A percentile compares a stretch with the other conserved stretches of the same genome.
phyloP scores from a whole-genome alignment of 2,329 filamentous ascomycete species.

The Ophiognomonia clavigignenti-juglandacearum region DNA sequence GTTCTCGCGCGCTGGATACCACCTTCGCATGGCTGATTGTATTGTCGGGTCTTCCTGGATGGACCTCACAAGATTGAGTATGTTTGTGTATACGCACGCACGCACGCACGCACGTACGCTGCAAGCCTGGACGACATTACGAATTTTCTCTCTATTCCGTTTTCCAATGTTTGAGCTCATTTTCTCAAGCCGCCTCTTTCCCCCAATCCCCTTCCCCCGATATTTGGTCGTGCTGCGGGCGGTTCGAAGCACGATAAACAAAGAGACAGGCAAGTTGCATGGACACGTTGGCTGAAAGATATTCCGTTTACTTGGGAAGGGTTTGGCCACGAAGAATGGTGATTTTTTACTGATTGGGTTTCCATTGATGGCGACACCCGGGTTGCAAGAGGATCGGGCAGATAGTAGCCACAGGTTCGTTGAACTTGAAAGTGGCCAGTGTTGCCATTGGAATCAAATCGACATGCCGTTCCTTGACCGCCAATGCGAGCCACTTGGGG shows the following conservation, averaged over 20 bases:
- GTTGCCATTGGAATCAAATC: too few species aligned
- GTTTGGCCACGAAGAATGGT: too few species aligned
- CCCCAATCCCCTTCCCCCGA: neutral
- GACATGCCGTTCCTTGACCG: too few species aligned
- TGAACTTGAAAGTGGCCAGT: too few species aligned
- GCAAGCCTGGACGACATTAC: slow-evolving; percentile 12
- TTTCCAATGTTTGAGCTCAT: neutral
- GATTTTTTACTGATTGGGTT: too few species aligned
- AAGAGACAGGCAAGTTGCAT: neutral
- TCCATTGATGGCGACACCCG: too few species aligned
- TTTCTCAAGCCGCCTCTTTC: too few species aligned
- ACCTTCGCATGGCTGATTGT: slow-evolving; percentile 20
- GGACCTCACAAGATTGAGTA: slow-evolving; percentile 10
- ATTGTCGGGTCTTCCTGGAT: slow-evolving; percentile 16
- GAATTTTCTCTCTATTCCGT: slow-evolving; percentile 15
- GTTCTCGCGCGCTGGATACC: slow-evolving; percentile 24
- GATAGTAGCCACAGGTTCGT: too few species aligned
- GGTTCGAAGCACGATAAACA: too few species aligned
- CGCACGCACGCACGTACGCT: too few species aligned
- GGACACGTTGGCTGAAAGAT: neutral
- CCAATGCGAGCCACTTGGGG: too few species aligned
- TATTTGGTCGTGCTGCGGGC: neutral
- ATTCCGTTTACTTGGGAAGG: neutral
- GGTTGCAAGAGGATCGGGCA: too few species aligned
- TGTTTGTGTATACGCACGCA: slow-evolving; percentile 6